Evolutionary conservation across 1,139 yeast genomes (phyloP).

Genomic region (Saccharomyces hybrid): DNA sequence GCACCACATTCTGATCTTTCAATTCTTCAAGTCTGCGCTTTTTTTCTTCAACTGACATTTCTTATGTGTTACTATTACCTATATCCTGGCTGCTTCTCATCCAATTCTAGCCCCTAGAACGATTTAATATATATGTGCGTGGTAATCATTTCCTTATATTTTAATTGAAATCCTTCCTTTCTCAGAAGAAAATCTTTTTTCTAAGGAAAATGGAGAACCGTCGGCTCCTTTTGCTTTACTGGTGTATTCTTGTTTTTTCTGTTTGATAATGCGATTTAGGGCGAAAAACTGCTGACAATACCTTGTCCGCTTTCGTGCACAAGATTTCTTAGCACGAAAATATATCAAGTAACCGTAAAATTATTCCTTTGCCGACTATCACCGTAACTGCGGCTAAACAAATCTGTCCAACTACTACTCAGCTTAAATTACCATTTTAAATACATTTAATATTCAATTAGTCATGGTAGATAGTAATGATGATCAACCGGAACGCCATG

Average conservation of each 20-base stretch:
- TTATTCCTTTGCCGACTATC: not conserved
- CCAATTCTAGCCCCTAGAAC: not conserved
- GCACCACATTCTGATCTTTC: conserved; percentile 71
- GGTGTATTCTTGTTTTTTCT: not conserved
- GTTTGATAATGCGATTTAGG: not conserved
- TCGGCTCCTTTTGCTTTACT: conserved; percentile 1
- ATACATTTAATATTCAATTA: not conserved
- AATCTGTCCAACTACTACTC: not conserved
- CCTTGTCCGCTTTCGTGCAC: not conserved
- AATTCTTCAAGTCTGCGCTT: conserved; percentile 65
- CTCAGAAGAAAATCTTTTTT: not conserved
- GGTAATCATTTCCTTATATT: not conserved
- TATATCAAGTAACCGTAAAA: not conserved
- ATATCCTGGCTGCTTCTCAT: not conserved
- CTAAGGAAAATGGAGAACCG: conserved; percentile 1
- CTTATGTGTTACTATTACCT: not conserved
- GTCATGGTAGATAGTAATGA: not conserved
- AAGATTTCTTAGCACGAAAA: not conserved
- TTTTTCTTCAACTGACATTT: conserved; percentile 42
- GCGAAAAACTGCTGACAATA: not conserved
- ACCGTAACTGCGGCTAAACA: not conserved
- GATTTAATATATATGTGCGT: not conserved
- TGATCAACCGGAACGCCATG: not conserved
- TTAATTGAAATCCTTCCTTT: not conserved
- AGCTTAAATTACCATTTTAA: not conserved